These are phyloP conservation scores for Solanum bulbocastanum DNA, from an alignment of 257 asterid genomes.

Conservation along the genomic window DNA sequence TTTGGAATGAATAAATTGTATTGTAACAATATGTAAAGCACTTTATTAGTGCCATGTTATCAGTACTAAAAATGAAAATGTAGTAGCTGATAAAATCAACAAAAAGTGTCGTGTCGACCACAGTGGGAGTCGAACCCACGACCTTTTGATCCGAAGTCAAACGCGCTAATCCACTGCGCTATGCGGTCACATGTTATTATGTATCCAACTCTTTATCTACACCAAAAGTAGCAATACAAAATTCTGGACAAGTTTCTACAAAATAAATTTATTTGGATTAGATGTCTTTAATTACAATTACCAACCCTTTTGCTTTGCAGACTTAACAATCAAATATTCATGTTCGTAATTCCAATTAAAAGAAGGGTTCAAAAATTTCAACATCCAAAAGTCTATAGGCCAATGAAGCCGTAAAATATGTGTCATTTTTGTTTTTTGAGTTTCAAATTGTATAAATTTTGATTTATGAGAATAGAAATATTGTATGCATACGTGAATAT, in stretches of 20 bases:
- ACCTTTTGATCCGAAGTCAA: constrained; percentile 40
- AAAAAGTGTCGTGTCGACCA: constrained; percentile 9
- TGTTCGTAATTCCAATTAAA: background rate
- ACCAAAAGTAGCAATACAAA: background rate
- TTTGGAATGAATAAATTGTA: background rate
- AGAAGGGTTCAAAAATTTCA: background rate
- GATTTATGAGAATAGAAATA: no score
- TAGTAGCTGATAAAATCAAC: background rate
- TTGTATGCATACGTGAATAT: no score
- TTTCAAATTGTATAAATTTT: no score
- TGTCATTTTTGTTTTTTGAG: no score
- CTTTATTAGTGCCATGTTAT: background rate
- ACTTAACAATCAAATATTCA: background rate
- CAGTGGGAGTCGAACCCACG: constrained; percentile 47
- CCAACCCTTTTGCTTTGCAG: background rate
- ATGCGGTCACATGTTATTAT: constrained; percentile 11
- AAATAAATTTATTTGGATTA: background rate
- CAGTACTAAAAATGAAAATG: background rate
- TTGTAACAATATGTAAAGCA: background rate
- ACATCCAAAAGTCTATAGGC: background rate
- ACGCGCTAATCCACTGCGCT: constrained; percentile 47
- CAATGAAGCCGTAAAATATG: no score
- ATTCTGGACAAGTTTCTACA: background rate
- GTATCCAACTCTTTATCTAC: accelerated
- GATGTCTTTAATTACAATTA: background rate